Percentiles rank a stretch among this genome's conserved stretches.
phyloP scores from a whole-genome alignment of 352 stramenopile genomes.

The Aphanomyces astaci region DNA sequence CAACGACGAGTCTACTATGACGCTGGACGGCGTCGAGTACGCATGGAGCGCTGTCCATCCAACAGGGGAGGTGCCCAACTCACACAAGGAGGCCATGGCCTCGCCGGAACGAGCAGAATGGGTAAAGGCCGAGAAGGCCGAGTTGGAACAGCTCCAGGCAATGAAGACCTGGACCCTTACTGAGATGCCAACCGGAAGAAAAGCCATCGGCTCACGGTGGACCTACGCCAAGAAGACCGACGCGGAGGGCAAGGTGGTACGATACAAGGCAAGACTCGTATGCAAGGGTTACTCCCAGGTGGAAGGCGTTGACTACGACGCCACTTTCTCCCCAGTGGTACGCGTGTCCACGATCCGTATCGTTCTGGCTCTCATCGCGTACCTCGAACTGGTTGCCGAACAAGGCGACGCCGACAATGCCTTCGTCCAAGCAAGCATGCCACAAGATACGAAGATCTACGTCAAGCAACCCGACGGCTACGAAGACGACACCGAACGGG shows the following conservation, averaged over 20 bases:
- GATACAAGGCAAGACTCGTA: conserved; percentile 32
- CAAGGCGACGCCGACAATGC: conserved; percentile 31
- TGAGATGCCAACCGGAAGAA: neutral
- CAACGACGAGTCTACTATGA: neutral
- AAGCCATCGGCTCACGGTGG: conserved; percentile 30
- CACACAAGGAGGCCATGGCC: neutral
- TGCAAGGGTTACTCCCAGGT: conserved; percentile 31
- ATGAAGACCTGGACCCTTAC: neutral
- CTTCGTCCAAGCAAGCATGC: neutral
- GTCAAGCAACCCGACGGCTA: neutral
- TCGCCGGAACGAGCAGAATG: neutral
- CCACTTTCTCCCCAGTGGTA: conserved; percentile 32
- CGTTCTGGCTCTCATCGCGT: conserved; percentile 19
- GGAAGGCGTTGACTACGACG: conserved; percentile 29
- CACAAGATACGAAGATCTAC: neutral
- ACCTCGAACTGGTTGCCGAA: conserved; percentile 24
- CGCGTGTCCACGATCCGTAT: conserved; percentile 34
- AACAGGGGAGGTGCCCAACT: neutral
- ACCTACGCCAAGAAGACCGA: conserved; percentile 35
- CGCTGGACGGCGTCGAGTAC: neutral
- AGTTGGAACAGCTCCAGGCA: conserved; percentile 1
- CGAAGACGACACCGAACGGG: neutral
- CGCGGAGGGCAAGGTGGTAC: conserved; percentile 27
- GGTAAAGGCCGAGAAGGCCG: neutral
- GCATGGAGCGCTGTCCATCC: neutral